These are phyloP conservation scores for Tolypocladium ovalisporum DNA, from an alignment of 2,329 filamentous ascomycete genomes.

Conservation along the genomic window DNA sequence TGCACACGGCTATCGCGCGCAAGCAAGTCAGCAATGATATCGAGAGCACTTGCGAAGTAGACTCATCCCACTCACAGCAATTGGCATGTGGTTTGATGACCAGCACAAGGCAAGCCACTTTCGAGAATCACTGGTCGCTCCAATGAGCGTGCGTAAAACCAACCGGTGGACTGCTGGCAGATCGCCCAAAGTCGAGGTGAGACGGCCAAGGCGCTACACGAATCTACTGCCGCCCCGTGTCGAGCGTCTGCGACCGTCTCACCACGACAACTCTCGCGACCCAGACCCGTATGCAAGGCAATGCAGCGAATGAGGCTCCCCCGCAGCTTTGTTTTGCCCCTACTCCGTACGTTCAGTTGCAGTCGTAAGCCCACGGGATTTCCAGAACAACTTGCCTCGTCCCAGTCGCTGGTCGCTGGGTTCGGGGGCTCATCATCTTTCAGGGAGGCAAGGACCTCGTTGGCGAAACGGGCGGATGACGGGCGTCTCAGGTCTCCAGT, in stretches of 20 bases:
- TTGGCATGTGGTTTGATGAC: not conserved
- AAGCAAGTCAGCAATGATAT: not conserved
- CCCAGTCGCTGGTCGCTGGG: no score
- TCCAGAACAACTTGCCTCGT: not conserved
- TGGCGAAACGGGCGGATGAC: not conserved
- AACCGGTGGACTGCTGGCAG: not conserved
- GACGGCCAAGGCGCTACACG: not conserved
- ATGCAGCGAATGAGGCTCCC: not conserved
- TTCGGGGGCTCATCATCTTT: not conserved
- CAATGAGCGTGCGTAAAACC: not conserved
- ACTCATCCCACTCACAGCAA: not conserved
- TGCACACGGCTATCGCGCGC: not conserved
- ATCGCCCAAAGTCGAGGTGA: not conserved
- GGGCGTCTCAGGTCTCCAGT: not conserved
- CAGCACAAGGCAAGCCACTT: not conserved
- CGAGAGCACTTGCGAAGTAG: not conserved
- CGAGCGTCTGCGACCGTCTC: not conserved
- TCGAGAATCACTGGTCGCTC: not conserved
- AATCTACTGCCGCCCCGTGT: not conserved
- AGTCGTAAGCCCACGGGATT: not conserved
- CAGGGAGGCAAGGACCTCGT: not conserved
- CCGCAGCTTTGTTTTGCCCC: not conserved
- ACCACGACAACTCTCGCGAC: not conserved
- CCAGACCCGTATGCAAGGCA: not conserved
- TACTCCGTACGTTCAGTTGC: no score